phyloP scores from a whole-genome alignment of 495 filamentous ascomycete species.

The Neurospora africana region DNA sequence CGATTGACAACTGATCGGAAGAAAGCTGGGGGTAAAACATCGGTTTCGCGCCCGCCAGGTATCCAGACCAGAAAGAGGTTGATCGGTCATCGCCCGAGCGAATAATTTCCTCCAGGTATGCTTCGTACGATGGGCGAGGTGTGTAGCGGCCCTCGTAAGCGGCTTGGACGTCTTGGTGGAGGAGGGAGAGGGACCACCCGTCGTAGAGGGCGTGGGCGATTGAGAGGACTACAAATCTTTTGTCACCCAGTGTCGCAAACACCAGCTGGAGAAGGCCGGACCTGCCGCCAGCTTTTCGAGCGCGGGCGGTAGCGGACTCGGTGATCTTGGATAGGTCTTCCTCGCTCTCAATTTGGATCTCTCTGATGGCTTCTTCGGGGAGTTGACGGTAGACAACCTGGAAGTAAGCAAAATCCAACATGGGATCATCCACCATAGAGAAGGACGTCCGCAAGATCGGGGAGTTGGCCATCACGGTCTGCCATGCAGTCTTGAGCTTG shows the following conservation, averaged over 20 bases:
- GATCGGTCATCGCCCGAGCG: slow-evolving; percentile 26
- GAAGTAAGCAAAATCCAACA: slow-evolving; percentile 46
- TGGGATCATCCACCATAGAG: slow-evolving; percentile 46
- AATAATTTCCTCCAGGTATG: slow-evolving; percentile 37
- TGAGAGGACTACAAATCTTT: slow-evolving; percentile 50
- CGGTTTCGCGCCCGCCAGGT: slow-evolving; percentile 37
- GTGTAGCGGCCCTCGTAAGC: slow-evolving; percentile 40
- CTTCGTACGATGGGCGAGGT: slow-evolving; percentile 33
- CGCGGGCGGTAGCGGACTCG: slow-evolving; percentile 18
- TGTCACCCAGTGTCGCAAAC: slow-evolving; percentile 22
- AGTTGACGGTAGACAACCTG: slow-evolving; percentile 45
- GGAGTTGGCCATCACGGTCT: slow-evolving; percentile 40
- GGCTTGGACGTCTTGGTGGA: slow-evolving; percentile 54
- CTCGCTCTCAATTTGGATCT: slow-evolving; percentile 9
- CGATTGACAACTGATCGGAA: neutral
- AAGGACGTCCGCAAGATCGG: slow-evolving; percentile 73
- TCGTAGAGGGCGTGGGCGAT: slow-evolving; percentile 75
- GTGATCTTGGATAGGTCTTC: slow-evolving; percentile 18
- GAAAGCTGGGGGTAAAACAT: slow-evolving; percentile 18
- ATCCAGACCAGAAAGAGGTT: slow-evolving; percentile 49
- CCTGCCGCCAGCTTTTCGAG: slow-evolving; percentile 12
- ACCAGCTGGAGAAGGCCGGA: slow-evolving; percentile 33
- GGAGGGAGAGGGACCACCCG: slow-evolving; percentile 56
- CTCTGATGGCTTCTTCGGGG: neutral
- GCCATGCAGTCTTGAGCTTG: slow-evolving; percentile 50